Percentiles rank a stretch among this genome's conserved stretches.
Conservation (phyloP, 192 early-diverging fungal species). For the Backusella westeae region DNA sequence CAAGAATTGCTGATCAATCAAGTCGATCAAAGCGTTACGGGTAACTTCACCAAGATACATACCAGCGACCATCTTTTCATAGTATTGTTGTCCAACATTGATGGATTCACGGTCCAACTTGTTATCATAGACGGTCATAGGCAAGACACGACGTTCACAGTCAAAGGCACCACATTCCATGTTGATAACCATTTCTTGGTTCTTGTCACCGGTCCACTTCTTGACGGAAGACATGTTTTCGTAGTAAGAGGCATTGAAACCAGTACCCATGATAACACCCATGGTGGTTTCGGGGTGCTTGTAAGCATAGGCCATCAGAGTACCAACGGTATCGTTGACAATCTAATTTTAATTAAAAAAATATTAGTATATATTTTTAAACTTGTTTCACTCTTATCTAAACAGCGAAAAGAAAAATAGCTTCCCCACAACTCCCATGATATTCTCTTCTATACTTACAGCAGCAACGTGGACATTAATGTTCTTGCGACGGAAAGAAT, state of each 20-base stretch:
- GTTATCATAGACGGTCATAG: conserved; percentile 81
- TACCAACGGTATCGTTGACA: conserved; percentile 97
- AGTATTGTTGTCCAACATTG: conserved; percentile 80
- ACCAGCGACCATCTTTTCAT: conserved; percentile 94
- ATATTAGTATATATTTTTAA: neutral
- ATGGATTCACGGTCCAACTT: conserved; percentile 78
- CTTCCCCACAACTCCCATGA: neutral
- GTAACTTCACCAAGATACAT: conserved; percentile 92
- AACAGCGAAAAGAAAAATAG: neutral
- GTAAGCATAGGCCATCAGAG: conserved; percentile 85
- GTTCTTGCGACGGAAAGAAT: conserved; percentile 70
- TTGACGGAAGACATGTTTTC: conserved; percentile 43
- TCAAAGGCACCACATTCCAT: conserved; percentile 96
- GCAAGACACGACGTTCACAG: conserved; percentile 71
- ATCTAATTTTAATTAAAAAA: conserved; percentile 37
- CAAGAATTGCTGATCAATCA: conserved; percentile 75
- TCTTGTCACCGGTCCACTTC: conserved; percentile 33
- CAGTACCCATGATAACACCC: conserved; percentile 93
- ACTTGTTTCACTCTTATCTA: neutral
- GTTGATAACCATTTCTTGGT: conserved; percentile 83
- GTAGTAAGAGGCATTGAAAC: conserved; percentile 81
- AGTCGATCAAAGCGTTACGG: conserved; percentile 70
- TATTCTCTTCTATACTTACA: conserved; percentile 15
- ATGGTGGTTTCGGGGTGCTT: conserved; percentile 73
- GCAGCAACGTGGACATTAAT: conserved; percentile 66